Base-by-base conservation (phyloP, 108 stramenopile genomes). In the Cyclotella choctawhatcheeana region DNA sequence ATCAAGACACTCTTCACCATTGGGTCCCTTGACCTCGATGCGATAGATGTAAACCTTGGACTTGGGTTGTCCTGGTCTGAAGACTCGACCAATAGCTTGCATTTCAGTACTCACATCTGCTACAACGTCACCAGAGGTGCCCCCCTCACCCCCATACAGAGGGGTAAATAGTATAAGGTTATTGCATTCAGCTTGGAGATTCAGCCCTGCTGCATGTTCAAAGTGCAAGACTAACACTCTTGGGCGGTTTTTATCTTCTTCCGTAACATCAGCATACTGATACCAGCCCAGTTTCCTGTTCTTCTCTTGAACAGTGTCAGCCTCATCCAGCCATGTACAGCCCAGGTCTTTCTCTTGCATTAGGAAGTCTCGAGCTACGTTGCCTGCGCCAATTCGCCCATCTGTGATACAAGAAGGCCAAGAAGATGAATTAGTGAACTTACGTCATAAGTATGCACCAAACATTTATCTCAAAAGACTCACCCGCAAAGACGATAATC, bases 11-110 rank as follows among this genome's bases (percentile, higher is more conserved):
- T 83, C 78, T 68, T 92, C 84, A 10, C 85, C 85, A 13, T 82
- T 68, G 10, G 86, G 88, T 14, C 88, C 91, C 44, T 69, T 50
- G 25, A 89, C 77, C 45, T 75, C 79, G 53, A 93, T 88, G 37
- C 86, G 73, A 58, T 71, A 81, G 2, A 90, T 69, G 30, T 77
- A 66, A 0, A 93, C 89, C 40, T 82, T 67, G 0, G 54, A 55
- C 50, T 82, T 83, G 12, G 77, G 51, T 68, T 93, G 91, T 0
- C 91, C 91, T 24, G 82, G 82, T 52, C 89, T 51, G 59, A 77
- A 81, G 10, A 93, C 91, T 44, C 91, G 67, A 26, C 91, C 91
- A 52, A 88, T 76, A 3, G 91, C 91, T 61, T 93, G 91, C 44
- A 87, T 53, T 71, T 93, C 91, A 18, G 82, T 84, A 62, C 87